Evolutionary conservation across 306 rosid species (phyloP).

Genomic region (Glycine tomentella): DNA sequence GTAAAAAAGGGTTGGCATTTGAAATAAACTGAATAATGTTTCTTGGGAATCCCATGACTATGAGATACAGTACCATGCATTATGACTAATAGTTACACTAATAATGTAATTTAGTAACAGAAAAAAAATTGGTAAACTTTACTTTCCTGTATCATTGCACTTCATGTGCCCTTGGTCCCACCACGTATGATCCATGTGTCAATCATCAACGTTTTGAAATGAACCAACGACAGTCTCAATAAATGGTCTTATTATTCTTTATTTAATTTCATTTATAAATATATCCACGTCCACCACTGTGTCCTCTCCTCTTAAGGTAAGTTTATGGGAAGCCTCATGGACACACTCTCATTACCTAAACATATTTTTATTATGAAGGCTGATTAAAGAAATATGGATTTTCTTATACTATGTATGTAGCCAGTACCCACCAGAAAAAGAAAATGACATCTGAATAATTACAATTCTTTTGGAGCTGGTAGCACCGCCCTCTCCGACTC

Average conservation of each 20-base stretch:
- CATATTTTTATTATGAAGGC: background rate
- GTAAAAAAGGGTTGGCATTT: too few relatives aligned
- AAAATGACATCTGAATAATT: background rate
- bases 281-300: background rate
- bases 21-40: too few relatives aligned
- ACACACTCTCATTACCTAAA: conserved; percentile 4
- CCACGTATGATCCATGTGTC: background rate
- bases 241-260: background rate
- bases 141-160: background rate
- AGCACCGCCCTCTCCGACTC: background rate
- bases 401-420: background rate
- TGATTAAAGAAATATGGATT: background rate
- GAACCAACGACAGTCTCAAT: background rate
- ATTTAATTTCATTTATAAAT: background rate
- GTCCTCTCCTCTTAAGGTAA: background rate
- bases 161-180: conserved; percentile 38
- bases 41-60: too few relatives aligned
- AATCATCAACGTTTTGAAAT: background rate
- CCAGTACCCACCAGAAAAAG: too few relatives aligned
- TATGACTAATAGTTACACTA: background rate
- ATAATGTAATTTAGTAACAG: background rate
- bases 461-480: background rate
- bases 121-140: background rate
- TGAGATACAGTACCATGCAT: too few relatives aligned
- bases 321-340: background rate